Evolutionary conservation across 108 stramenopile species (phyloP), one percentile per base, ranked within the genome.

Genomic region (Pseudonitzschia pungens): DNA sequence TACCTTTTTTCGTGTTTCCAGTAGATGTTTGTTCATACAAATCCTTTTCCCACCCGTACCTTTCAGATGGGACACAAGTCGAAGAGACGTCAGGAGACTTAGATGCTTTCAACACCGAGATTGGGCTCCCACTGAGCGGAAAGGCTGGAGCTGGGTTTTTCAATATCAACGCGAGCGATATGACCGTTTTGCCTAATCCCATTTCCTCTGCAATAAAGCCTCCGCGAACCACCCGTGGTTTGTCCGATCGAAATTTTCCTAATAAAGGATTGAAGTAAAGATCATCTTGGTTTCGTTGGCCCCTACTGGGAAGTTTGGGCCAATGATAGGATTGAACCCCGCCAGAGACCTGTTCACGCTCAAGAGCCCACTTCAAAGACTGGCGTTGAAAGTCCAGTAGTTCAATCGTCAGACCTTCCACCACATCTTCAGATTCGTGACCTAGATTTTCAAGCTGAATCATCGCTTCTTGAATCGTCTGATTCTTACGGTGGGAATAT

Each of bases 191-290:
- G 16, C 59, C 59, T 29, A 76, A 22, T 44, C 83, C 79, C 81
- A 86, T 82, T 50, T 86, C 71, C 48, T 77, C 82, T 7, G 74
- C 77, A 33, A 86, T 78, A 0, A 86, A 64, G 14, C 85, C 85
- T 22, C 85, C 85, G 12, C 77, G 71, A 22, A 74, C 74, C 22
- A 51, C 21, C 53, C 8, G 0, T 1, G 82, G 80, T 22, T 63
- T 62, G 11, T 44, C 48, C 12, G 5, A 42, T 27, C 77, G 42
- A 22, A 83, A 71, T 31, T 12, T 24, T 42, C 41, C 53, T 8
- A 83, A 68, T 24, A 81, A 59, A 0, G 82, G 82, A 21, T 73
- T 77, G 65, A 72, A 81, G 63, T 77, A 83, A 20, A 81, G 20
- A 1, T 51, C 59, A 8, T 51, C 59, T 26, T 65, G 18, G 22